These are phyloP conservation scores for Podaxis rugospora DNA, from an alignment of 768 basidiomycete species.

Conservation along the genomic window DNA sequence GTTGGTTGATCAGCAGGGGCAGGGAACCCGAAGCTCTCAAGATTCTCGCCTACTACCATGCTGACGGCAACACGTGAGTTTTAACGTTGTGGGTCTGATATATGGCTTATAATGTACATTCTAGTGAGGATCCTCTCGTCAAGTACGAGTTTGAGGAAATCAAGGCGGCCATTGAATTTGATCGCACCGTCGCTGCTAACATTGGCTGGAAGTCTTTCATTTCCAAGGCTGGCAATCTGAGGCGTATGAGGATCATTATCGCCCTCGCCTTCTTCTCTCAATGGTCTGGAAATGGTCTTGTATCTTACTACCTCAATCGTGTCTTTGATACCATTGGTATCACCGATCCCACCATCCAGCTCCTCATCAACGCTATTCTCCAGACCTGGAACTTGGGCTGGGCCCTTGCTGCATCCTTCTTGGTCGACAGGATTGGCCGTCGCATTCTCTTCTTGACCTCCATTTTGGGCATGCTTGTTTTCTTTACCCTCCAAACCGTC, in stretches of 20 bases:
- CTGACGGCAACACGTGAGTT: constrained; percentile 59
- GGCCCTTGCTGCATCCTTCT: constrained; percentile 26
- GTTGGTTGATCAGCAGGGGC: constrained; percentile 78
- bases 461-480: constrained; percentile 52
- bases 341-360: constrained; percentile 54
- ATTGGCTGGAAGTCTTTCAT: constrained; percentile 71
- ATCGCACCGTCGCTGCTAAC: constrained; percentile 53
- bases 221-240: constrained; percentile 64
- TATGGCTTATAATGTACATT: not conserved
- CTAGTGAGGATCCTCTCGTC: constrained; percentile 60
- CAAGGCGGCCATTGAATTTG: constrained; percentile 69
- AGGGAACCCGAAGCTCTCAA: constrained; percentile 61
- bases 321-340: constrained; percentile 70
- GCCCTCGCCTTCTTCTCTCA: constrained; percentile 82
- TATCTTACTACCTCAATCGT: constrained; percentile 77
- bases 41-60: constrained; percentile 81
- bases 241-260: constrained; percentile 72
- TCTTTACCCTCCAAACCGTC: constrained; percentile 66
- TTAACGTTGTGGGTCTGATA: not conserved
- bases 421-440: constrained; percentile 64
- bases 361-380: constrained; percentile 82
- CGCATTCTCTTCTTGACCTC: constrained; percentile 68
- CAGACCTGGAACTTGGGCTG: constrained; percentile 72
- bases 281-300: constrained; percentile 83
- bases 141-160: constrained; percentile 78